Evolutionary conservation across 805 yeast species (phyloP).

Genomic region (Lipomyces spencermartinsiae): DNA sequence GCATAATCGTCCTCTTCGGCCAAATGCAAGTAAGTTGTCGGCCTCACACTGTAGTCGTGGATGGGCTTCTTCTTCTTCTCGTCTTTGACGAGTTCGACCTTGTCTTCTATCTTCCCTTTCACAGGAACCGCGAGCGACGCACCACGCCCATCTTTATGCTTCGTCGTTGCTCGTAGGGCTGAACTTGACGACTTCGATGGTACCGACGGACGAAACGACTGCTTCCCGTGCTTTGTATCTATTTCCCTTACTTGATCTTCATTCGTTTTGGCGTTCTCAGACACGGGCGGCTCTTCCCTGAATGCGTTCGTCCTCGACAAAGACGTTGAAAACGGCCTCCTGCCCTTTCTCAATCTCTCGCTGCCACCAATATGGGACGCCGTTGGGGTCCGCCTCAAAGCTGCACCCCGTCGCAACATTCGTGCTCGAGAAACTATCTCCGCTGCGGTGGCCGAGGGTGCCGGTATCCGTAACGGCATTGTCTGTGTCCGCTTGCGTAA

Average conservation of each 20-base stretch:
- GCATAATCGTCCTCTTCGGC: constrained; percentile 46
- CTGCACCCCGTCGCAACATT: not conserved
- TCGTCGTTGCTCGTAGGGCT: constrained; percentile 30
- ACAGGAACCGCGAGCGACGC: constrained; percentile 26
- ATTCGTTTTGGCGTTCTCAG: not conserved
- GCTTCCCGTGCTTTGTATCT: not conserved
- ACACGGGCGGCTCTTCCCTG: not conserved
- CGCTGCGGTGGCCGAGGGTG: not conserved
- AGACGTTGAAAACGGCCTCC: not conserved
- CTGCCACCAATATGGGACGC: not conserved
- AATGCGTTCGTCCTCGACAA: not conserved
- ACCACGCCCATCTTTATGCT: constrained; percentile 13
- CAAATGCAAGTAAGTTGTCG: constrained; percentile 38
- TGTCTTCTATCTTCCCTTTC: constrained; percentile 9
- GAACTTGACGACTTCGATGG: constrained; percentile 9
- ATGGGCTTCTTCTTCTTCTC: constrained; percentile 22
- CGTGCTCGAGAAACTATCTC: not conserved
- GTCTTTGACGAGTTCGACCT: constrained; percentile 9
- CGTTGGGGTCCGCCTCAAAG: not conserved
- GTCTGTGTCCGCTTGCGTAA: not conserved
- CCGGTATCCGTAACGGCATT: constrained; percentile 4
- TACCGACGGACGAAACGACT: not conserved
- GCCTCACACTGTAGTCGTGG: constrained; percentile 40
- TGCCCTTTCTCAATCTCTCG: not conserved
- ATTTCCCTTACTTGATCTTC: not conserved